A percentile compares a stretch with the other conserved stretches of the same genome.
phyloP scores from a whole-genome alignment of 1,284 basidiomycete species.

The Fereydounia khargensis region DNA sequence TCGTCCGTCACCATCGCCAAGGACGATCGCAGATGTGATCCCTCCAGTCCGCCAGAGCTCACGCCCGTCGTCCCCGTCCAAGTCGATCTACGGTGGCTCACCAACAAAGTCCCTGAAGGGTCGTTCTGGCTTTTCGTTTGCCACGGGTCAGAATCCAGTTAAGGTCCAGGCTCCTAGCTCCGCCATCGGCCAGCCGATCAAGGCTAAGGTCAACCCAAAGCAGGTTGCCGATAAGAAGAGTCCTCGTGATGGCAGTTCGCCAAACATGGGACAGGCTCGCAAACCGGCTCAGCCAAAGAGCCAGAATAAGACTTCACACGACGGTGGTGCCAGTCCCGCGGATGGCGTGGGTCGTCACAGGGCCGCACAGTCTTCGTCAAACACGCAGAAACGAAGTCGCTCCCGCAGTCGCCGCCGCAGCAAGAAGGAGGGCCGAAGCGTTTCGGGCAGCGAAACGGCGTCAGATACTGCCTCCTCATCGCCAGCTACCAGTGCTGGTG shows the following conservation, averaged over 20 bases:
- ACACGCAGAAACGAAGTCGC: not conserved
- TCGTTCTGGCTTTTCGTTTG: constrained; percentile 29
- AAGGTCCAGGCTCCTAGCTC: constrained; percentile 3
- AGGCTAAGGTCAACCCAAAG: constrained; percentile 13
- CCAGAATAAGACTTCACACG: too few species aligned
- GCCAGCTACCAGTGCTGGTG: constrained; percentile 1
- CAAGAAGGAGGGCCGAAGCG: not conserved
- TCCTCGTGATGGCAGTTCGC: too few species aligned
- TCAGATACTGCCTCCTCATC: not conserved
- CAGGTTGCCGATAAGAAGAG: constrained; percentile 2
- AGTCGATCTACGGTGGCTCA: not conserved
- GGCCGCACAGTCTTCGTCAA: too few species aligned
- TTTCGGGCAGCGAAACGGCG: not conserved
- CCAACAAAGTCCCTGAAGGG: constrained; percentile 12
- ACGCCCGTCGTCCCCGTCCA: too few species aligned
- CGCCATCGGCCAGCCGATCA: constrained; percentile 21
- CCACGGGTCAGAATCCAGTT: constrained; percentile 21
- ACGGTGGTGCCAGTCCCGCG: too few species aligned
- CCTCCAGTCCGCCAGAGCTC: too few species aligned
- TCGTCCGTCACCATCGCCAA: too few species aligned
- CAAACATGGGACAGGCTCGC: too few species aligned
- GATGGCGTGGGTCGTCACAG: too few species aligned
- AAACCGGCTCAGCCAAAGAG: too few species aligned
- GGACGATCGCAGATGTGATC: too few species aligned
- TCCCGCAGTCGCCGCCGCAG: too few species aligned